Evolutionary conservation across 1,139 yeast genomes (phyloP).

Genomic region (Blastobotrys persicus): DNA sequence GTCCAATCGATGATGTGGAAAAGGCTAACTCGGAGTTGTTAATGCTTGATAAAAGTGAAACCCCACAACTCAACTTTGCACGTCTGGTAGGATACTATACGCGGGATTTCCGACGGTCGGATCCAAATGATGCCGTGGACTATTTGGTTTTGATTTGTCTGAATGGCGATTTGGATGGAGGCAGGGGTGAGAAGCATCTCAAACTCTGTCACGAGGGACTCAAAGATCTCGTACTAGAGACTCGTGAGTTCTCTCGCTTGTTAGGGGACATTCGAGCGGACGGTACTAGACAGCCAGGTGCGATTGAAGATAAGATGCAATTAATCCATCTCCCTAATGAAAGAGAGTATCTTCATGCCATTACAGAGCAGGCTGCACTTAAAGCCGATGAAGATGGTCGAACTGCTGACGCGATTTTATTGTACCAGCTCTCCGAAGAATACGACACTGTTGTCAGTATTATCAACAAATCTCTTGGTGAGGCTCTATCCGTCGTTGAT

Average conservation of each 20-base stretch:
- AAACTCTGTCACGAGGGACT: constrained; percentile 74
- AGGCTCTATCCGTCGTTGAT: constrained; percentile 70
- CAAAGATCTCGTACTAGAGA: constrained; percentile 78
- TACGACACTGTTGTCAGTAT: constrained; percentile 78
- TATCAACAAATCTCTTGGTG: constrained; percentile 77
- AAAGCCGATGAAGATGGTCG: constrained; percentile 93
- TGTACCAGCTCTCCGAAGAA: constrained; percentile 87
- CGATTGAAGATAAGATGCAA: constrained; percentile 75
- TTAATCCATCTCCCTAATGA: constrained; percentile 59
- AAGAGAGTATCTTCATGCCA: constrained; percentile 56
- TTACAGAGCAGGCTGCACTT: constrained; percentile 81
- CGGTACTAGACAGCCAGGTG: constrained; percentile 80
- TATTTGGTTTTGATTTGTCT: constrained; percentile 73
- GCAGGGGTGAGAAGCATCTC: constrained; percentile 33
- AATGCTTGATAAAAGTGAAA: constrained; percentile 30
- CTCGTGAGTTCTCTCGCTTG: constrained; percentile 77
- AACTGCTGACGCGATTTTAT: constrained; percentile 75
- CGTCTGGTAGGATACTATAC: constrained; percentile 51
- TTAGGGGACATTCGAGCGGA: constrained; percentile 77
- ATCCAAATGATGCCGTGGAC: constrained; percentile 89
- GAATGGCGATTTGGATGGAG: constrained; percentile 34
- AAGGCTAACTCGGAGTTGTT: constrained; percentile 20
- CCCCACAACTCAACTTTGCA: constrained; percentile 37
- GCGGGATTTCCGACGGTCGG: constrained; percentile 75
- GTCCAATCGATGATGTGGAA: constrained; percentile 43